phyloP scores from a whole-genome alignment of 441 rosid genomes.

The Populus hybrid region DNA sequence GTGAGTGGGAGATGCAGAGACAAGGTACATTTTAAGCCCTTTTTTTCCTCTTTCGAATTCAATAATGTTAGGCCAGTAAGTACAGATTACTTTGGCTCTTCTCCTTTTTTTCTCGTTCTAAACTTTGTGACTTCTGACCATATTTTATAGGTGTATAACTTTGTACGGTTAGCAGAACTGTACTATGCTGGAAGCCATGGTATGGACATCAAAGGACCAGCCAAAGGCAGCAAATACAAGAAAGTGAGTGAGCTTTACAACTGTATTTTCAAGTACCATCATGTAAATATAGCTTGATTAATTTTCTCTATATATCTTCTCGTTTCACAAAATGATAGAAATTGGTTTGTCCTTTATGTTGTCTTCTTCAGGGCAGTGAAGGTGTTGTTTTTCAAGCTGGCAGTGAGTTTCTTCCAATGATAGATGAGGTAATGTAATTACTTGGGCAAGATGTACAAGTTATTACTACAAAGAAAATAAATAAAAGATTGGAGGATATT shows the following conservation, averaged over 20 bases:
- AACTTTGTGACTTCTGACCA: background rate
- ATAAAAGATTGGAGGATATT: background rate
- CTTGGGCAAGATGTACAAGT: background rate
- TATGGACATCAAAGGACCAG: conserved; percentile 96
- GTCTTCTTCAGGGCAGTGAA: conserved; percentile 35
- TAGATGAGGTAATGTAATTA: conserved; percentile 43
- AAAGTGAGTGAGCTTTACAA: conserved; percentile 39
- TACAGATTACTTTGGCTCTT: background rate
- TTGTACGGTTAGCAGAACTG: conserved; percentile 75
- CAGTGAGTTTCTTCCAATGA: conserved; percentile 62
- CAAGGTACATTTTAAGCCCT: conserved; percentile 54
- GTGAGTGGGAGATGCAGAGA: conserved; percentile 95
- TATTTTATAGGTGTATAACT: conserved; percentile 60
- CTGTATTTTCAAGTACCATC: background rate
- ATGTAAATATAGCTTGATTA: background rate
- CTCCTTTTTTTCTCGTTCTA: too few relatives aligned
- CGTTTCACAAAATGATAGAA: background rate
- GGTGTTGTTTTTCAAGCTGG: conserved; percentile 65
- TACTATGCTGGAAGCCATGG: conserved; percentile 99
- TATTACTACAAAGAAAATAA: background rate
- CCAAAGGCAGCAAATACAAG: conserved; percentile 53
- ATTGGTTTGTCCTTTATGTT: background rate
- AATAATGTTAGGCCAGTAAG: background rate
- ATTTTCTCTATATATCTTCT: too few relatives aligned
- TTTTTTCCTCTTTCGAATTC: background rate